phyloP scores from a whole-genome alignment of 768 basidiomycete species.

The Serendipita sp. region DNA sequence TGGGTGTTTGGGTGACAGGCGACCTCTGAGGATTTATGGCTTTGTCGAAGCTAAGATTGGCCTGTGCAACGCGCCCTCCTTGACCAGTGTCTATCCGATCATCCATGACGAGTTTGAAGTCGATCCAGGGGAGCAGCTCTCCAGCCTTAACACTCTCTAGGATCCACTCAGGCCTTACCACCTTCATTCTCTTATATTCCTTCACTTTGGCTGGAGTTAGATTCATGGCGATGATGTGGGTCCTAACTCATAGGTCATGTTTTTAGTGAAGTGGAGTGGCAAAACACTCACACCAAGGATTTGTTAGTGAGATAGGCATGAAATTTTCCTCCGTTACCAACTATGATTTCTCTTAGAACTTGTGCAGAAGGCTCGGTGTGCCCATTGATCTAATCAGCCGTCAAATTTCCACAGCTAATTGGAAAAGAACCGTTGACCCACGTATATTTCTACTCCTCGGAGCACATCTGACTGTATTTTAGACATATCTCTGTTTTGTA shows the following conservation, averaged over 20 bases:
- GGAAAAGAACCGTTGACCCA: slow-evolving; percentile 24
- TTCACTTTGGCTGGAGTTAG: slow-evolving; percentile 79
- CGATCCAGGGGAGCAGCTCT: slow-evolving; percentile 60
- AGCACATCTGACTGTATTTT: slow-evolving; percentile 40
- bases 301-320: slow-evolving; percentile 75
- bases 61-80: background rate
- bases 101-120: slow-evolving; percentile 30
- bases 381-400: slow-evolving; percentile 57
- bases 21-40: background rate
- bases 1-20: background rate
- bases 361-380: slow-evolving; percentile 78
- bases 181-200: slow-evolving; percentile 82
- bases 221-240: slow-evolving; percentile 82
- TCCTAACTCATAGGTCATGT: slow-evolving; percentile 28
- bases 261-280: background rate
- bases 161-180: slow-evolving; percentile 81
- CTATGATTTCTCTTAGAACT: slow-evolving; percentile 61
- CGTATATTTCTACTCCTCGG: slow-evolving; percentile 63
- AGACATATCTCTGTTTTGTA: slow-evolving; percentile 42
- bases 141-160: slow-evolving; percentile 57
- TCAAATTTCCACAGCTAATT: background rate
- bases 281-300: slow-evolving; percentile 42
- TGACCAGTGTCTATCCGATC: slow-evolving; percentile 6
- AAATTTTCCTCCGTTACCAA: slow-evolving; percentile 69
- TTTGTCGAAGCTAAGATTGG: background rate